phyloP scores from a whole-genome alignment of 2,329 filamentous ascomycete species.

The Fonsecaea monophora region DNA sequence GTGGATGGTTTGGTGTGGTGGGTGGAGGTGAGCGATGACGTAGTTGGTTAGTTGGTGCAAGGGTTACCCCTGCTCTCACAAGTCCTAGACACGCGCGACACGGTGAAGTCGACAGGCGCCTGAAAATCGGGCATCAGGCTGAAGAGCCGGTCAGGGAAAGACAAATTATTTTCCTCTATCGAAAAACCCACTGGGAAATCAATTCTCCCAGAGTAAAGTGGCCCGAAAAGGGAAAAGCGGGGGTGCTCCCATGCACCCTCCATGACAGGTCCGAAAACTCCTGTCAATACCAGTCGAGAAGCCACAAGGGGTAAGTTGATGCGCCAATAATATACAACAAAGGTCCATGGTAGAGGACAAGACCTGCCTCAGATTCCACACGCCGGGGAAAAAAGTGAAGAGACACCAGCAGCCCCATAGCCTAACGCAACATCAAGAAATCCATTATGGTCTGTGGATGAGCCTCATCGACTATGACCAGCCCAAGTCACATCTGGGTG shows the following conservation, averaged over 20 bases:
- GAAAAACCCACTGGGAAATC: background rate
- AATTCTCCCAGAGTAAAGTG: background rate
- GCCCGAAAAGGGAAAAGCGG: background rate
- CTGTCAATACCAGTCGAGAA: background rate
- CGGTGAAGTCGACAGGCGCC: conserved; percentile 11
- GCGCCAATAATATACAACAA: background rate
- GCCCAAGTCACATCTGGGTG: background rate
- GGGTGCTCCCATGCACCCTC: background rate
- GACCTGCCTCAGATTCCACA: background rate
- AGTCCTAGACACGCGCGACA: background rate
- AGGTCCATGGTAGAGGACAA: background rate
- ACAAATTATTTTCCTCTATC: background rate
- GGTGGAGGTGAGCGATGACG: conserved; percentile 16
- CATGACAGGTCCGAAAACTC: background rate
- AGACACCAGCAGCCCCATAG: background rate
- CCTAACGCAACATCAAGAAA: background rate
- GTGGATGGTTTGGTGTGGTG: background rate
- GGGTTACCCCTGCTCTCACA: conserved; percentile 13
- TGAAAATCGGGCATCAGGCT: conserved; percentile 19
- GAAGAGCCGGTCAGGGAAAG: background rate
- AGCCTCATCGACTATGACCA: background rate
- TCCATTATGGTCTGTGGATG: background rate
- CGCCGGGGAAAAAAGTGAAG: background rate
- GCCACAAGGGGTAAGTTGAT: background rate
- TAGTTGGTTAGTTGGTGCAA: conserved; percentile 3